phyloP scores from a whole-genome alignment of 768 basidiomycete genomes.

The Sporobolomyces roseus region DNA sequence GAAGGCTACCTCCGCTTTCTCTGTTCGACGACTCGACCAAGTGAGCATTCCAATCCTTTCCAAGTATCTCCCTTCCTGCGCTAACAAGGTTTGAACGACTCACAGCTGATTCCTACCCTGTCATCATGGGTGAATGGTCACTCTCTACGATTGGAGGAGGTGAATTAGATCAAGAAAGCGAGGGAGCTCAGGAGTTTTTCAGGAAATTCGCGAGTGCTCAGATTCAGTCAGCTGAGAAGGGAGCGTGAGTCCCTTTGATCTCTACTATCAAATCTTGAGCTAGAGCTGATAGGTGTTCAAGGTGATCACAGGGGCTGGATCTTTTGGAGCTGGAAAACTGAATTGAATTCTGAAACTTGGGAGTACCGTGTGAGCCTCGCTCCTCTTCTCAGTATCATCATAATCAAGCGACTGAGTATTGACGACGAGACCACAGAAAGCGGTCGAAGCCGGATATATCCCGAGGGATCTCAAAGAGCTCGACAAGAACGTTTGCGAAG shows the following conservation, averaged over 20 bases:
- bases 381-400: not conserved
- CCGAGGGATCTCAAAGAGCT: not conserved
- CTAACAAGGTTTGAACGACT: not conserved
- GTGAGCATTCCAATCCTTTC: not conserved
- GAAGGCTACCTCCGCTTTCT: constrained; percentile 16
- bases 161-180: not conserved
- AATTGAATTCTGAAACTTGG: not conserved
- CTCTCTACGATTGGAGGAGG: constrained; percentile 17
- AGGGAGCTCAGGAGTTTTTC: constrained; percentile 18
- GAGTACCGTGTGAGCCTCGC: constrained; percentile 3
- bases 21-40: constrained; percentile 5
- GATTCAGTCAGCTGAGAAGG: constrained; percentile 3
- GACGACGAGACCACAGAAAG: not conserved
- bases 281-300: not conserved
- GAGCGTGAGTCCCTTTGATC: constrained; percentile 3
- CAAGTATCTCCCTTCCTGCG: not conserved
- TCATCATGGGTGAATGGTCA: constrained; percentile 13
- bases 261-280: not conserved
- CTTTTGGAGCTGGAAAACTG: constrained; percentile 13
- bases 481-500: not conserved
- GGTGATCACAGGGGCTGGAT: constrained; percentile 4
- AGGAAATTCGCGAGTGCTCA: not conserved
- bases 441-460: not conserved
- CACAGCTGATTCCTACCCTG: not conserved
- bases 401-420: not conserved